Evolutionary conservation across 2,329 filamentous ascomycete genomes (phyloP).

Genomic region (Teratosphaeria pseudoeucalypti): DNA sequence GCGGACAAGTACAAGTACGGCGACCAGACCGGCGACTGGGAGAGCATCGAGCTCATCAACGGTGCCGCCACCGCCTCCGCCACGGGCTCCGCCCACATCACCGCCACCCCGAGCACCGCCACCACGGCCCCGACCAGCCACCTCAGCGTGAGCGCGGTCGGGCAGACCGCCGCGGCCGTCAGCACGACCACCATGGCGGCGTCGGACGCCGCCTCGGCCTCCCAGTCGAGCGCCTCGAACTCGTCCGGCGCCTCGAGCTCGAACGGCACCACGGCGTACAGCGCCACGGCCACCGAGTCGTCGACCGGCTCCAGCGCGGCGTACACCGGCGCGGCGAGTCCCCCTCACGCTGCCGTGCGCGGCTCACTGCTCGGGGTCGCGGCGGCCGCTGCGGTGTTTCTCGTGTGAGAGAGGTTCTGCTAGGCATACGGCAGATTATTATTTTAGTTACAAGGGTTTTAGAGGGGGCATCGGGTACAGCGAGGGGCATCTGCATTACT

Average conservation of each 20-base stretch:
- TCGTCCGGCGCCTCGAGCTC: slow-evolving; percentile 4
- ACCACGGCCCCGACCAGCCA: slow-evolving; percentile 19
- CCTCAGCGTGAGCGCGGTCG: slow-evolving; percentile 13
- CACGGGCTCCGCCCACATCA: neutral
- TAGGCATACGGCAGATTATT: neutral
- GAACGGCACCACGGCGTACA: neutral
- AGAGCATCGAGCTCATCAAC: slow-evolving; percentile 38
- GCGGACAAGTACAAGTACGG: slow-evolving; percentile 41
- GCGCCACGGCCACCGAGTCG: neutral
- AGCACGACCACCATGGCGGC: slow-evolving; percentile 15
- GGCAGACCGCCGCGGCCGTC: slow-evolving; percentile 12
- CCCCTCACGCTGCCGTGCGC: slow-evolving; percentile 6
- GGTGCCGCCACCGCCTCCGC: slow-evolving; percentile 2
- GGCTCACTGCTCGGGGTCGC: slow-evolving; percentile 17
- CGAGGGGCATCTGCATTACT: neutral
- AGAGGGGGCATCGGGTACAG: neutral
- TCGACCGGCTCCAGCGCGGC: slow-evolving; percentile 6
- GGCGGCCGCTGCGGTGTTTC: slow-evolving; percentile 8
- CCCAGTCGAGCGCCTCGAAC: slow-evolving; percentile 7
- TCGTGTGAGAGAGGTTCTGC: slow-evolving; percentile 8
- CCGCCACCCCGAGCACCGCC: neutral
- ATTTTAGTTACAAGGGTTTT: neutral
- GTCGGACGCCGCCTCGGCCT: slow-evolving; percentile 17
- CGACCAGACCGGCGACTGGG: slow-evolving; percentile 37
- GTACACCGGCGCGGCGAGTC: slow-evolving; percentile 9